phyloP scores from a whole-genome alignment of 495 filamentous ascomycete genomes.

The Xylona heveae region DNA sequence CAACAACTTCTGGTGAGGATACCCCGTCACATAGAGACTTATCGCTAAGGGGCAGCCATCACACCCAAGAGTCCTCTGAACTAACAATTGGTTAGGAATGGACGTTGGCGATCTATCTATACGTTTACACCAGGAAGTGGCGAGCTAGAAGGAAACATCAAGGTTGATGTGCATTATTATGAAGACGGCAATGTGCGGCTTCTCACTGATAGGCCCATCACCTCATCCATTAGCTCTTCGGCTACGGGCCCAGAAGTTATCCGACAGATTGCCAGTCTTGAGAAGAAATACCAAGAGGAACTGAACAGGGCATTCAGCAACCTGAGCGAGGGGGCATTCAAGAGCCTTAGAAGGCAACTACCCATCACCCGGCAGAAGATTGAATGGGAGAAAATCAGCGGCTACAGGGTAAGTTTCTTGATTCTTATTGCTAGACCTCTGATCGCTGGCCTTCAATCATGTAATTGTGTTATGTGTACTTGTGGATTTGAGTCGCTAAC shows the following conservation, averaged over 20 bases:
- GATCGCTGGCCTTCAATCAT: constrained; percentile 40
- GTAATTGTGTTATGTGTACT: constrained; percentile 11
- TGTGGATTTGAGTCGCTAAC: constrained; percentile 2
- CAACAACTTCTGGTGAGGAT: constrained; percentile 74
- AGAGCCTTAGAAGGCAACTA: constrained; percentile 74
- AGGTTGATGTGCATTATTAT: constrained; percentile 95
- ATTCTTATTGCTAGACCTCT: neutral
- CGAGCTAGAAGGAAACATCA: constrained; percentile 42
- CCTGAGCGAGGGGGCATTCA: constrained; percentile 86
- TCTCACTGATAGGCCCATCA: constrained; percentile 57
- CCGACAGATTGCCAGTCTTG: constrained; percentile 49
- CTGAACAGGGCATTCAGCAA: constrained; percentile 74
- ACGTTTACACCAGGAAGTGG: constrained; percentile 42
- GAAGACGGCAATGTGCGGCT: constrained; percentile 96
- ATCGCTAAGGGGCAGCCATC: constrained; percentile 1
- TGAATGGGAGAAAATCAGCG: constrained; percentile 98
- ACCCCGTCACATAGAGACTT: too few species aligned
- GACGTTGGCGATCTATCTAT: constrained; percentile 83
- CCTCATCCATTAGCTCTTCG: constrained; percentile 28
- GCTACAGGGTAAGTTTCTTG: constrained; percentile 44
- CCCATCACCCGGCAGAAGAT: constrained; percentile 97
- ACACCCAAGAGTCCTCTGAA: neutral
- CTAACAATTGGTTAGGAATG: constrained; percentile 44
- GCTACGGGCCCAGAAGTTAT: constrained; percentile 44
- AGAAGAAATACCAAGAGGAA: constrained; percentile 92